Percentiles rank a stretch among this genome's conserved stretches.
Evolutionary conservation across 2,329 filamentous ascomycete genomes (phyloP).

Genomic region (Penicillium sp.): DNA sequence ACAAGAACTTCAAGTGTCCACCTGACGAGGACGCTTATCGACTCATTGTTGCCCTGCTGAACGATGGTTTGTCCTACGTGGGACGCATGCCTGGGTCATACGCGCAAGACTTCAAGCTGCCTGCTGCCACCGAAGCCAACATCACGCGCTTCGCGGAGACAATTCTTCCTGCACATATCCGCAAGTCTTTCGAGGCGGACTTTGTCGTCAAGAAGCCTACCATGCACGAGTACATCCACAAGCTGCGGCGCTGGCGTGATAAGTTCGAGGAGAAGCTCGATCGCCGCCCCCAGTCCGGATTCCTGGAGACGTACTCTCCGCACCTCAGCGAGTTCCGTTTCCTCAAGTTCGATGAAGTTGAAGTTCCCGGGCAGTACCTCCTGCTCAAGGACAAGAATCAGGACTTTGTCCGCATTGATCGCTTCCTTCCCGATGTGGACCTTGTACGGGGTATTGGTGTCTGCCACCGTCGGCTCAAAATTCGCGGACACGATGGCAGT

Average conservation of each 20-base stretch:
- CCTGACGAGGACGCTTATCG: slow-evolving; percentile 97
- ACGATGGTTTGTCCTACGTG: slow-evolving; percentile 91
- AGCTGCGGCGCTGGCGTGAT: slow-evolving; percentile 90
- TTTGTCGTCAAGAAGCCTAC: slow-evolving; percentile 94
- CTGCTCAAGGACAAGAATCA: slow-evolving; percentile 99
- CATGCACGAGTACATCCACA: slow-evolving; percentile 98
- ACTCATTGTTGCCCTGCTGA: slow-evolving; percentile 93
- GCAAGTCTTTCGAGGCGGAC: slow-evolving; percentile 95
- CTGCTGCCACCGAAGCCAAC: slow-evolving; percentile 86
- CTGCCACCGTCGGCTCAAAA: slow-evolving; percentile 89
- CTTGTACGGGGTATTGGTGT: slow-evolving; percentile 86
- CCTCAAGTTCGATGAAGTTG: slow-evolving; percentile 97
- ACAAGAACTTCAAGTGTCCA: slow-evolving; percentile 98
- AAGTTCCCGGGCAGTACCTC: slow-evolving; percentile 94
- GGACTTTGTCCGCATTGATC: slow-evolving; percentile 95
- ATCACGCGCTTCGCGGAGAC: slow-evolving; percentile 96
- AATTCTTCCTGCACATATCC: slow-evolving; percentile 89
- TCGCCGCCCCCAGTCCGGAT: slow-evolving; percentile 68
- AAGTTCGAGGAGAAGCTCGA: slow-evolving; percentile 98
- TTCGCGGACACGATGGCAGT: slow-evolving; percentile 95
- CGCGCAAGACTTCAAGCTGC: slow-evolving; percentile 86
- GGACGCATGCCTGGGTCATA: slow-evolving; percentile 83
- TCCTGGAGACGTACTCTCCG: slow-evolving; percentile 81
- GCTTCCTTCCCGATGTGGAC: slow-evolving; percentile 93
- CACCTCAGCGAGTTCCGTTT: slow-evolving; percentile 96